Evolutionary conservation across 2,329 filamentous ascomycete species (phyloP).

Genomic region (Neopestalotiopsis clavispora): DNA sequence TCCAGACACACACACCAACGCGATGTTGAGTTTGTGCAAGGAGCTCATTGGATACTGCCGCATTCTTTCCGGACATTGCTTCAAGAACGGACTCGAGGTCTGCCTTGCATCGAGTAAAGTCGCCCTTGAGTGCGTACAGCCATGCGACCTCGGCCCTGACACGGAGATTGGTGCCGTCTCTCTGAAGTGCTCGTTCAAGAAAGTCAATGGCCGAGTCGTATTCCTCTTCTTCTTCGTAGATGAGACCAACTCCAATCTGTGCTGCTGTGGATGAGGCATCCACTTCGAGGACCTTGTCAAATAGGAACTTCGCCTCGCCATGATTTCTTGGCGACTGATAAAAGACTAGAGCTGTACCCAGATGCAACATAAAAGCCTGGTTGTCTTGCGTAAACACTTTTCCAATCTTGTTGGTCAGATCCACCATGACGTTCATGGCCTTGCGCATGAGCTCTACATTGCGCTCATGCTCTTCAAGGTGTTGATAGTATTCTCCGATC

Average conservation of each 20-base stretch:
- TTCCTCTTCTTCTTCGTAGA: constrained; percentile 92
- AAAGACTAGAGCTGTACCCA: constrained; percentile 88
- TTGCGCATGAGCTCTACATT: constrained; percentile 81
- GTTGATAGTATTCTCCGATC: constrained; percentile 81
- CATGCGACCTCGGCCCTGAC: constrained; percentile 89
- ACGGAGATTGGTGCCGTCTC: constrained; percentile 75
- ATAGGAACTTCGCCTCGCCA: constrained; percentile 83
- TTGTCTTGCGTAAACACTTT: constrained; percentile 70
- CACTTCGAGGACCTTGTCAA: constrained; percentile 78
- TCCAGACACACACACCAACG: constrained; percentile 86
- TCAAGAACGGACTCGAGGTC: constrained; percentile 74
- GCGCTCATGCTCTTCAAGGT: constrained; percentile 83
- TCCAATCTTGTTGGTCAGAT: constrained; percentile 70
- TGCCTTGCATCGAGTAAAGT: constrained; percentile 69
- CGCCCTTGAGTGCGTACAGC: constrained; percentile 84
- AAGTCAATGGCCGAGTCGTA: constrained; percentile 83
- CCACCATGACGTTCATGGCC: constrained; percentile 65
- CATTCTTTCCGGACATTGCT: constrained; percentile 54
- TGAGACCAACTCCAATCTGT: constrained; percentile 86
- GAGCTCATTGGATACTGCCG: constrained; percentile 66
- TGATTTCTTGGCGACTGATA: constrained; percentile 92
- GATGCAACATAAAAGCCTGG: constrained; percentile 76
- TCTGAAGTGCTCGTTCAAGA: constrained; percentile 73
- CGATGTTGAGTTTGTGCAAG: constrained; percentile 86
- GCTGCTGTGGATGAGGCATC: constrained; percentile 80